These are phyloP conservation scores for Pelargonium myrrhifolium DNA, from an alignment of 441 rosid species.

Conservation along the genomic window DNA sequence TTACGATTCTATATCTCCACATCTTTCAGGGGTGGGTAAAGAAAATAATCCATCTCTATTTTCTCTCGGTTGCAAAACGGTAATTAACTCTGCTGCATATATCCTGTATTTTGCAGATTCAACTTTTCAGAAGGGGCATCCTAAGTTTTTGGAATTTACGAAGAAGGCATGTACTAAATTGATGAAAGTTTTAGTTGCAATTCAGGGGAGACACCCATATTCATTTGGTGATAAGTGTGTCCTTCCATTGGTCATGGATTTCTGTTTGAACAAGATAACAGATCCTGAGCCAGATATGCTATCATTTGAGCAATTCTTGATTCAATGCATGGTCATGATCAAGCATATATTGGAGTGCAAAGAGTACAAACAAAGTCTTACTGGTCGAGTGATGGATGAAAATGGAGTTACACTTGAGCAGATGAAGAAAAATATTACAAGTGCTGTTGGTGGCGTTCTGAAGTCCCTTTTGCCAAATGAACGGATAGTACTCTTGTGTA, in stretches of 20 bases:
- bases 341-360: slow-evolving; percentile 86
- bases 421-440: slow-evolving; percentile 76
- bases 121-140: slow-evolving; percentile 56
- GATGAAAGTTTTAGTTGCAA: slow-evolving; percentile 79
- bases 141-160: slow-evolving; percentile 69
- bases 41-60: too few species aligned
- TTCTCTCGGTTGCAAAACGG: too few species aligned
- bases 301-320: slow-evolving; percentile 69
- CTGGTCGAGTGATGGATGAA: slow-evolving; percentile 93
- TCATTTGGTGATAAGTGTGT: slow-evolving; percentile 87
- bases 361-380: slow-evolving; percentile 81
- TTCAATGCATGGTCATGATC: slow-evolving; percentile 97
- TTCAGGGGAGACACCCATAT: slow-evolving; percentile 92
- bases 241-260: slow-evolving; percentile 77
- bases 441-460: slow-evolving; percentile 58
- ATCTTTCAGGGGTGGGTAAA: too few species aligned
- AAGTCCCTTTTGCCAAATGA: slow-evolving; percentile 78
- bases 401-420: slow-evolving; percentile 63
- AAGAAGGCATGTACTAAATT: slow-evolving; percentile 86
- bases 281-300: slow-evolving; percentile 56
- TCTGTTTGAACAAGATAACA: slow-evolving; percentile 82
- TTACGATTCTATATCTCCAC: too few species aligned
- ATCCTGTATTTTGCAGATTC: slow-evolving; percentile 48
- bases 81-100: slow-evolving; percentile 13
- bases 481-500: slow-evolving; percentile 72